Percentiles rank a stretch among this genome's conserved stretches.
Evolutionary conservation across 192 early-diverging fungal species (phyloP).

Genomic region (Spizellomyces sp.): DNA sequence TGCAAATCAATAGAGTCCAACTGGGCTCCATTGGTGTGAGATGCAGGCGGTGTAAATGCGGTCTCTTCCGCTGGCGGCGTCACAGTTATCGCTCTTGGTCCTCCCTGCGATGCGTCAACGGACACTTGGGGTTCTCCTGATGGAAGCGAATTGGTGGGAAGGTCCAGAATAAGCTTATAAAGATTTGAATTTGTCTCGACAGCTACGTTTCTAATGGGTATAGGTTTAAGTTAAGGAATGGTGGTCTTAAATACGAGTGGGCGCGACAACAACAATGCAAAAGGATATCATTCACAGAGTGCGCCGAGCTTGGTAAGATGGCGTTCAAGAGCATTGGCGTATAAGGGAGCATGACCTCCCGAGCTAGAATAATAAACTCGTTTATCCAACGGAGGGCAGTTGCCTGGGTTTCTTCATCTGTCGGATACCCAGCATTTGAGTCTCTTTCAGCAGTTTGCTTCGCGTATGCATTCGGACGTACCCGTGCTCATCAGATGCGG

Average conservation of each 20-base stretch:
- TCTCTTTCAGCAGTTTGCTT: neutral
- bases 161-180: slow-evolving; percentile 74
- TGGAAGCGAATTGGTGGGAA: slow-evolving; percentile 22
- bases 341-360: slow-evolving; percentile 80
- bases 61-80: neutral
- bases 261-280: slow-evolving; percentile 5
- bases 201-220: slow-evolving; percentile 69
- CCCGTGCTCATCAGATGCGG: slow-evolving; percentile 74
- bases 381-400: slow-evolving; percentile 91
- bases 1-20: slow-evolving; percentile 75
- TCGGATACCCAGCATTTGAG: too few species aligned
- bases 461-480: slow-evolving; percentile 3
- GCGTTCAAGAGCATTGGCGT: slow-evolving; percentile 80
- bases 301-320: slow-evolving; percentile 84
- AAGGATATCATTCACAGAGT: slow-evolving; percentile 51
- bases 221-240: too few species aligned
- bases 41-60: neutral
- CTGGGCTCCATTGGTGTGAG: neutral
- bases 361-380: slow-evolving; percentile 82
- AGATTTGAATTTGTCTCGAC: slow-evolving; percentile 80
- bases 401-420: slow-evolving; percentile 86
- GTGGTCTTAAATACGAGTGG: too few species aligned
- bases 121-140: neutral
- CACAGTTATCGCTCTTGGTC: neutral
- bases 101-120: neutral